Percentiles rank a stretch among this genome's conserved stretches.
phyloP scores from a whole-genome alignment of 1,139 yeast species.

The Scheffersomyces parashehatae region DNA sequence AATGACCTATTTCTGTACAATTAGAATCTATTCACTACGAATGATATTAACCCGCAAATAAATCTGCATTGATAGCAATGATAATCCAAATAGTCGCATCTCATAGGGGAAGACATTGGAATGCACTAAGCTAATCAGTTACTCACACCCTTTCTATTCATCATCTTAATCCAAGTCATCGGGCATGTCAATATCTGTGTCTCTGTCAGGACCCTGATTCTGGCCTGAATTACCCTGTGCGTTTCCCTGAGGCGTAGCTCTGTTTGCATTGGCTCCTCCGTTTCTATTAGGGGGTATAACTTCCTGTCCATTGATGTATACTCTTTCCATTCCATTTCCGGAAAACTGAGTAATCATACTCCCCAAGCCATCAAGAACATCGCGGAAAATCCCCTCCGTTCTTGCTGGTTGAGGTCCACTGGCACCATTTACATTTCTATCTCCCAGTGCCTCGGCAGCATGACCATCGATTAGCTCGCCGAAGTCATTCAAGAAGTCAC shows the following conservation, averaged over 20 bases:
- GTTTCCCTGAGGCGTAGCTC: slow-evolving; percentile 6
- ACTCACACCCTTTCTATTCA: no score
- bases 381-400: not conserved
- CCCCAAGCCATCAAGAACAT: slow-evolving; percentile 9
- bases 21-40: no score
- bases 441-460: no score
- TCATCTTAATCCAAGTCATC: slow-evolving; percentile 5
- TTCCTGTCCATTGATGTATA: slow-evolving; percentile 12
- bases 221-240: not conserved
- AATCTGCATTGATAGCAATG: no score
- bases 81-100: no score
- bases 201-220: slow-evolving; percentile 2
- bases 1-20: no score
- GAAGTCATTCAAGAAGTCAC: slow-evolving; percentile 23
- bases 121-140: no score
- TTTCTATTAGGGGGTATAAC: slow-evolving; percentile 1
- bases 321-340: slow-evolving; percentile 9
- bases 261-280: slow-evolving; percentile 1
- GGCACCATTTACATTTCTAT: no score
- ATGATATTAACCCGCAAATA: no score
- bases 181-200: slow-evolving; percentile 19
- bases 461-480: slow-evolving; percentile 22
- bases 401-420: no score
- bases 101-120: no score
- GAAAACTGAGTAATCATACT: slow-evolving; percentile 13